A percentile compares a stretch with the other conserved stretches of the same genome.
phyloP scores from a whole-genome alignment of 2,329 filamentous ascomycete species.

The Alternaria sp. region DNA sequence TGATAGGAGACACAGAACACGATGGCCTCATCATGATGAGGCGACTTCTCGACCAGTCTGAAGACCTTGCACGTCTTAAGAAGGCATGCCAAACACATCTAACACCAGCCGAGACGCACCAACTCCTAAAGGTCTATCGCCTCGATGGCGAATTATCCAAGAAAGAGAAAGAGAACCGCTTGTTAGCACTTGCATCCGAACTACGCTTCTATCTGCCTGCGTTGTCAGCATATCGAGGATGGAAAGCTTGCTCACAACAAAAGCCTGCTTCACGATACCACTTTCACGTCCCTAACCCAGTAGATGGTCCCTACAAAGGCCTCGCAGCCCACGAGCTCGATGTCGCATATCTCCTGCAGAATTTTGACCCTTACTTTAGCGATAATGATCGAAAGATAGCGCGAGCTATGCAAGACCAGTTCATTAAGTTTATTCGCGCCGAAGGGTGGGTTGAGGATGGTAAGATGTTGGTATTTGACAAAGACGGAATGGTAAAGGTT shows the following conservation, averaged over 20 bases:
- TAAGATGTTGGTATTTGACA: slow-evolving; percentile 35
- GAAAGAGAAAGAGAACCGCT: slow-evolving; percentile 16
- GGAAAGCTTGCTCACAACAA: slow-evolving; percentile 25
- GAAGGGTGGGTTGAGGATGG: slow-evolving; percentile 34
- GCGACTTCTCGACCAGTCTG: slow-evolving; percentile 45
- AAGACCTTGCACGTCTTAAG: slow-evolving; percentile 24
- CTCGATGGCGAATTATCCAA: slow-evolving; percentile 46
- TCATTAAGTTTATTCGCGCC: slow-evolving; percentile 37
- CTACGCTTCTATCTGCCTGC: slow-evolving; percentile 57
- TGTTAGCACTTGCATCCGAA: slow-evolving; percentile 55
- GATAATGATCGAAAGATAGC: slow-evolving; percentile 20
- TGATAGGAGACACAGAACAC: slow-evolving; percentile 59
- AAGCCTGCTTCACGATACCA: slow-evolving; percentile 33
- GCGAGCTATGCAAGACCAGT: slow-evolving; percentile 34
- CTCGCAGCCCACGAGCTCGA: slow-evolving; percentile 45
- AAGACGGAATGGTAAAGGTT: slow-evolving; percentile 20
- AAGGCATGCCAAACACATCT: slow-evolving; percentile 29
- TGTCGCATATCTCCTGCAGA: slow-evolving; percentile 41
- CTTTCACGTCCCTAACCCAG: slow-evolving; percentile 43
- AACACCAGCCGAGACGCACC: slow-evolving; percentile 26
- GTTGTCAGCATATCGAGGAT: slow-evolving; percentile 49
- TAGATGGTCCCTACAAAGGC: slow-evolving; percentile 32
- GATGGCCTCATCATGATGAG: slow-evolving; percentile 49
- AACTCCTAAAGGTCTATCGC: slow-evolving; percentile 49
- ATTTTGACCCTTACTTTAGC: slow-evolving; percentile 34